These are phyloP conservation scores for Amaranthus palmeri DNA, from an alignment of 148 eudicot species.

Conservation along the genomic window DNA sequence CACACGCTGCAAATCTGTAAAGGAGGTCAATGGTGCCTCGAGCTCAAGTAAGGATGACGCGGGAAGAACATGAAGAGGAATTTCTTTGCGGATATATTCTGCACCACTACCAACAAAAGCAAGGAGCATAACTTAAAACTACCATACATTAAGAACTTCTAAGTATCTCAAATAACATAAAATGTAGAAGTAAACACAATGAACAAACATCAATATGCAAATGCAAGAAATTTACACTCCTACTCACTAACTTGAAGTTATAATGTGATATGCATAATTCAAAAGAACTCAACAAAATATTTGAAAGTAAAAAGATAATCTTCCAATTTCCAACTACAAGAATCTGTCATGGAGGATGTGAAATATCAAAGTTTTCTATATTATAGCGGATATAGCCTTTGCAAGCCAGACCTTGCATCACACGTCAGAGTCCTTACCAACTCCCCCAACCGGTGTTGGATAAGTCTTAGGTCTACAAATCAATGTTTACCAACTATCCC, in stretches of 20 bases:
- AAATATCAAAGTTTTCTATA: no score
- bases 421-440: no score
- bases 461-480: not conserved
- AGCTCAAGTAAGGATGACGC: slow-evolving; percentile 67
- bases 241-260: not conserved
- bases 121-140: slow-evolving; percentile 4
- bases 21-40: slow-evolving; percentile 75
- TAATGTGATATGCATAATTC: not conserved
- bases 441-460: no score
- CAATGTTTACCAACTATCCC: not conserved
- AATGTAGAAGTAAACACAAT: not conserved
- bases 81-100: slow-evolving; percentile 79
- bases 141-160: not conserved
- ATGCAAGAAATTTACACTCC: not conserved
- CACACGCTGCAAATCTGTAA: slow-evolving; percentile 70
- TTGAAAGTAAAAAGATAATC: not conserved
- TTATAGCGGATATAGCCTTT: no score
- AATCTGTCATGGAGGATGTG: no score
- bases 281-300: not conserved
- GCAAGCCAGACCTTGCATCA: no score
- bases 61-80: slow-evolving; percentile 83
- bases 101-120: slow-evolving; percentile 72
- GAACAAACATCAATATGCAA: not conserved
- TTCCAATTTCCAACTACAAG: not conserved
- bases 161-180: not conserved